Base-by-base conservation (phyloP, 1,284 basidiomycete genomes). In the Cryptococcus neoformans region DNA sequence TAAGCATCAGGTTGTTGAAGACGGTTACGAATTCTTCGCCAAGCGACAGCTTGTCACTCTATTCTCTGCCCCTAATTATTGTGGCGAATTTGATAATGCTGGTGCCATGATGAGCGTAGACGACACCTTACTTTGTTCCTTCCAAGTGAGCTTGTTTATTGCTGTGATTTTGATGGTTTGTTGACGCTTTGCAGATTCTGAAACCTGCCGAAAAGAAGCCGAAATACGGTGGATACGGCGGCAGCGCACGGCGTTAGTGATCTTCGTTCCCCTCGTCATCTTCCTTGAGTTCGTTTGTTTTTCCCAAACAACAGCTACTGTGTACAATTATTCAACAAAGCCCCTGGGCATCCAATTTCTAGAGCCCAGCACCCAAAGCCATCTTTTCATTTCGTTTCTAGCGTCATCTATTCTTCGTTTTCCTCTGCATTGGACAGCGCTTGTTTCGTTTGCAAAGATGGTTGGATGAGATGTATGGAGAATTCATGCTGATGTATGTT, bases 51-150 rank as follows among this genome's bases (percentile, higher is more conserved):
- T 99, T 64, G 95, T 99, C 65, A 99, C 95, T 16, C 79, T 99
- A 46, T 99, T 99, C 82, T 95, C 91, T 14, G 95, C 95, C 56
- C 96, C 95, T 59, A 98, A 97, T 83, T 47, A 47, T 35, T 53
- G 44, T 36, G 11, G 12, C 53, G 49, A 77, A 81, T 99, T 99
- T 73, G 96, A 99, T 80, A 99, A 99, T 75, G 94, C 94, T 14
- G 95, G 95, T 44, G 95, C 95, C 35, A 98, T 99, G 95, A 99
- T 99, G 96, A 94, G 90, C 72, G 96, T 99, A 53, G 95, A 98
- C 75, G 95, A 99, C 81, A 97, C 94, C 7, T 78, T 99, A 65
- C 79, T 99, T 62, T 99, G 95, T 80, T 97, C 94, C 12, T 99
- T 99, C 90, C 93, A 97, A 81, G 92, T 93, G 64, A 62, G 85